Evolutionary conservation across 2,329 filamentous ascomycete genomes (phyloP).

Genomic region (Colletotrichum sp.): DNA sequence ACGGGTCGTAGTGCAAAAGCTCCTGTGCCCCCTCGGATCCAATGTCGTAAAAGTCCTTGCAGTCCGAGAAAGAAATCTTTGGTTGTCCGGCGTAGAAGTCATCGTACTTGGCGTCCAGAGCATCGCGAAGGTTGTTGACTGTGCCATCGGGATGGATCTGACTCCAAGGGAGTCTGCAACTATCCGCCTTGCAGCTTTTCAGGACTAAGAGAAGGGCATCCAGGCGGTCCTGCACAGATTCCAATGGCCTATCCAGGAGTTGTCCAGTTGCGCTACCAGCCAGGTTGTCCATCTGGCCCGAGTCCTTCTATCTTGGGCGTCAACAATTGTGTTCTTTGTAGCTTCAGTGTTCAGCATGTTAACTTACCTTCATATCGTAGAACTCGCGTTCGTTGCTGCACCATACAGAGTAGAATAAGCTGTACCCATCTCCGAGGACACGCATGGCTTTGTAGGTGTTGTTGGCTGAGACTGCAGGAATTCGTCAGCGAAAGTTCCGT

Average conservation of each 20-base stretch:
- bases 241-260: constrained; percentile 36
- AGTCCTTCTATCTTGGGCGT: constrained; percentile 45
- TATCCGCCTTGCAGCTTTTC: constrained; percentile 61
- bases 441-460: constrained; percentile 68
- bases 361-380: constrained; percentile 61
- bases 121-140: constrained; percentile 56
- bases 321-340: background rate
- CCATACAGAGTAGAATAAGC: constrained; percentile 71
- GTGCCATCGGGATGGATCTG: constrained; percentile 57
- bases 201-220: constrained; percentile 64
- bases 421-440: constrained; percentile 58
- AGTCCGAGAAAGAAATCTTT: constrained; percentile 56
- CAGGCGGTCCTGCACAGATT: constrained; percentile 52
- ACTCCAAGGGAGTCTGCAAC: constrained; percentile 61
- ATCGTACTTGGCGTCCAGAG: constrained; percentile 52
- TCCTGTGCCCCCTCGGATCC: constrained; percentile 58
- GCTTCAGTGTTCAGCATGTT: background rate
- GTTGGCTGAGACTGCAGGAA: constrained; percentile 26
- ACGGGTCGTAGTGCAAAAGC: constrained; percentile 5
- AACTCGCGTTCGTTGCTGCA: constrained; percentile 71
- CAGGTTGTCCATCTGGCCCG: constrained; percentile 55
- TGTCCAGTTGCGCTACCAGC: background rate
- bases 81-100: constrained; percentile 54
- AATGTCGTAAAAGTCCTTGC: constrained; percentile 60
- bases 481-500: background rate